These are phyloP conservation scores for Fraxinus dipetala DNA, from an alignment of 305 asterid species.

Conservation along the genomic window DNA sequence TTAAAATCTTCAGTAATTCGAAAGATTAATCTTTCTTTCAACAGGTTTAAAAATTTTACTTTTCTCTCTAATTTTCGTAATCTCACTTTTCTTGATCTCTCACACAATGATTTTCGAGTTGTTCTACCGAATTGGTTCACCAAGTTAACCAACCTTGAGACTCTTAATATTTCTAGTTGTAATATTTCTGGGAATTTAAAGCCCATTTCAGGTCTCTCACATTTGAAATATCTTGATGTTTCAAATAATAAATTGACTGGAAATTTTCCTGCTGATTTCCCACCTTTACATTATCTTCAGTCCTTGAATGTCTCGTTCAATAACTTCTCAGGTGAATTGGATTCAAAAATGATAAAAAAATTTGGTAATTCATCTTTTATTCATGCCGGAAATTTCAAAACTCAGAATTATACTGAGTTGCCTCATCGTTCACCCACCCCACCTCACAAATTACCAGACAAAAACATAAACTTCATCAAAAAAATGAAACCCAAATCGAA, in stretches of 20 bases:
- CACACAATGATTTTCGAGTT: constrained; percentile 45
- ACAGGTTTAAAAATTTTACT: constrained; percentile 63
- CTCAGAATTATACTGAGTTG: not conserved
- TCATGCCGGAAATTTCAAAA: constrained; percentile 46
- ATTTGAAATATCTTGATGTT: constrained; percentile 50
- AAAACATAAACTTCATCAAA: constrained; percentile 11
- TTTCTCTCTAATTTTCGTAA: constrained; percentile 37
- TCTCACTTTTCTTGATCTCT: constrained; percentile 48
- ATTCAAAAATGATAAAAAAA: constrained; percentile 25
- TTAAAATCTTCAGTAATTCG: constrained; percentile 28
- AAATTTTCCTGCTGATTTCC: constrained; percentile 64
- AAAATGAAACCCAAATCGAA: constrained; percentile 29
- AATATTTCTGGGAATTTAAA: constrained; percentile 50
- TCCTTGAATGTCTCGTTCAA: constrained; percentile 75
- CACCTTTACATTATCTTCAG: constrained; percentile 37
- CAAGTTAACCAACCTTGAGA: constrained; percentile 57
- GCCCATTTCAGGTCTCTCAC: constrained; percentile 41
- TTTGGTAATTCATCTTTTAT: constrained; percentile 55
- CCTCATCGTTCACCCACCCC: constrained; percentile 14
- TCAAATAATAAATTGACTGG: constrained; percentile 54
- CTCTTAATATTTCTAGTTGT: constrained; percentile 59
- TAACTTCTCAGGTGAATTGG: constrained; percentile 49
- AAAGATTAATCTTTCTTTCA: constrained; percentile 59
- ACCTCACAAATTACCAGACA: constrained; percentile 28
- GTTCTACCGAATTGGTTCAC: constrained; percentile 47